Percentiles rank a stretch among this genome's conserved stretches.
Conservation (phyloP, 2,329 filamentous ascomycete genomes). For the Penicillium olsonii region DNA sequence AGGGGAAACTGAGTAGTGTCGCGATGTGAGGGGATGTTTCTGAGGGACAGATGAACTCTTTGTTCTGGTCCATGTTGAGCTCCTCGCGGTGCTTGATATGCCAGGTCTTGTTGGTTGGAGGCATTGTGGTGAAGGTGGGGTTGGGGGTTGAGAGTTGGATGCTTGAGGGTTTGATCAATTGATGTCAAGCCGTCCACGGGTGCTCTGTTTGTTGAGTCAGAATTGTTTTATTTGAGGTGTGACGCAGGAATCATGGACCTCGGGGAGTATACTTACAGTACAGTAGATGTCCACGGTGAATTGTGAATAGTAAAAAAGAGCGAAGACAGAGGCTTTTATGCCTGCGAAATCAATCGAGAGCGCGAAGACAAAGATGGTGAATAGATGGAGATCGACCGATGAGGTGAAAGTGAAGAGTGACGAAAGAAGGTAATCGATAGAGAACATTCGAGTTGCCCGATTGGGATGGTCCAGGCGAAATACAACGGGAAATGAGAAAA, state of each 20-base stretch:
- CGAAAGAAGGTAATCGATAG: not conserved
- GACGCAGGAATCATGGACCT: not conserved
- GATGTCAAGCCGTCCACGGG: too few relatives aligned
- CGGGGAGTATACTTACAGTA: constrained; percentile 2
- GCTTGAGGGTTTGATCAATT: not conserved
- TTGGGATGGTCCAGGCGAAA: constrained; percentile 12
- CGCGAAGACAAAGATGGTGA: not conserved
- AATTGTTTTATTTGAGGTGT: not conserved
- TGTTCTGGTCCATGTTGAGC: constrained; percentile 10
- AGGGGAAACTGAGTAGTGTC: constrained; percentile 32
- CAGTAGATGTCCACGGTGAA: too few relatives aligned
- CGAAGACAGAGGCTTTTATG: not conserved
- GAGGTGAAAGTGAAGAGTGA: constrained; percentile 1
- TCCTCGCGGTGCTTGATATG: constrained; percentile 10
- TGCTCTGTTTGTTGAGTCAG: not conserved
- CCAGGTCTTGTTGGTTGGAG: constrained; percentile 13
- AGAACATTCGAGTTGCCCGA: not conserved
- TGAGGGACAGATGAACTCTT: constrained; percentile 22
- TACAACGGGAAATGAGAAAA: not conserved
- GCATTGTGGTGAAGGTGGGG: constrained; percentile 7
- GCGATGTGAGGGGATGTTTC: constrained; percentile 28
- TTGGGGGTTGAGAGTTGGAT: not conserved
- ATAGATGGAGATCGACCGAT: not conserved
- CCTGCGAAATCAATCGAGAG: not conserved
- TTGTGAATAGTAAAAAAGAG: too few relatives aligned